Evolutionary conservation across 2,329 filamentous ascomycete species (phyloP).

Genomic region (Xylariaceae sp.): DNA sequence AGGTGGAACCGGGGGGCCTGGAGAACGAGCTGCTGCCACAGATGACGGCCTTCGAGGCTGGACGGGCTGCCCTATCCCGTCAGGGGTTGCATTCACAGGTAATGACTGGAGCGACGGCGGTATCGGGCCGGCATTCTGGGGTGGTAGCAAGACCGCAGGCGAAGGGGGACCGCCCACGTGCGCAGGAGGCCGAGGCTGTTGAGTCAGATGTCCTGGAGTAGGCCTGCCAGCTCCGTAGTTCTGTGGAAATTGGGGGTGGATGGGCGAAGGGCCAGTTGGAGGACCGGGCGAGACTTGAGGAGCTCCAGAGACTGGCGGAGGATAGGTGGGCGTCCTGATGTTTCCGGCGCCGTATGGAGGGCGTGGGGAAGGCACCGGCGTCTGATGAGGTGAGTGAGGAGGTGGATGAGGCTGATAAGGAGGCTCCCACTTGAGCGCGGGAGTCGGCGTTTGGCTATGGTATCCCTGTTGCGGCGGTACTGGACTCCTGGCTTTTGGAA

Average conservation of each 20-base stretch:
- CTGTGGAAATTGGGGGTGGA: slow-evolving; percentile 18
- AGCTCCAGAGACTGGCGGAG: slow-evolving; percentile 13
- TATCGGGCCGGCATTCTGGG: slow-evolving; percentile 22
- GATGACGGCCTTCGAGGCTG: slow-evolving; percentile 26
- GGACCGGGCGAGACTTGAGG: slow-evolving; percentile 15
- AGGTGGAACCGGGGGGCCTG: slow-evolving; percentile 16
- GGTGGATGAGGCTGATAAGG: slow-evolving; percentile 26
- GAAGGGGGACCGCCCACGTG: slow-evolving; percentile 20
- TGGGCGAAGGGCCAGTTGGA: slow-evolving; percentile 12
- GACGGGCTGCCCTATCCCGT: slow-evolving; percentile 20
- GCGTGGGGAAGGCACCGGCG: slow-evolving; percentile 22
- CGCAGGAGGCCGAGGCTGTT: slow-evolving; percentile 28
- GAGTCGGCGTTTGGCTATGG: slow-evolving; percentile 17
- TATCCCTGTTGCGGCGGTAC: slow-evolving; percentile 21
- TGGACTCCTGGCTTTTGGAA: slow-evolving; percentile 24
- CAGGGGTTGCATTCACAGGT: slow-evolving; percentile 22
- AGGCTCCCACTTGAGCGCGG: slow-evolving; percentile 34
- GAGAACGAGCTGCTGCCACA: slow-evolving; percentile 19
- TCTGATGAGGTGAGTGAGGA: slow-evolving; percentile 15
- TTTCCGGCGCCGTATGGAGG: slow-evolving; percentile 19
- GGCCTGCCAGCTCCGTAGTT: slow-evolving; percentile 16
- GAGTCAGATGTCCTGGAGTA: slow-evolving; percentile 14
- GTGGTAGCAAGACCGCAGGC: slow-evolving; percentile 23
- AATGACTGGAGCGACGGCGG: slow-evolving; percentile 22
- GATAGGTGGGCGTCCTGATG: slow-evolving; percentile 20